A percentile compares a stretch with the other conserved stretches of the same genome.
phyloP scores from a whole-genome alignment of 2,329 filamentous ascomycete genomes.

The Sphaceloma murrayae region DNA sequence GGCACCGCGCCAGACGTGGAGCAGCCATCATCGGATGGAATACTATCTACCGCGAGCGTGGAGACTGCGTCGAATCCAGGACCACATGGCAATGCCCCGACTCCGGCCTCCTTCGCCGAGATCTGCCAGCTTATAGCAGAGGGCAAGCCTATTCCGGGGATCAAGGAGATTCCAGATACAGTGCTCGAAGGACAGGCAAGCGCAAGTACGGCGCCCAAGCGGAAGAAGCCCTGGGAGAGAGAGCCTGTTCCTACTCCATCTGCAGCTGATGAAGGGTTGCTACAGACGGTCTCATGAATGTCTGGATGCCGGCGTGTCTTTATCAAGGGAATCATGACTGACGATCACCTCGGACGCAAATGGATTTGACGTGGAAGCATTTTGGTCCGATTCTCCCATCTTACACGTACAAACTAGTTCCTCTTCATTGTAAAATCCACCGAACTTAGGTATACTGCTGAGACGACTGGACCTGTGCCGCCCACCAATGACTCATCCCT shows the following conservation, averaged over 20 bases:
- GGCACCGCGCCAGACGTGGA: conserved; percentile 2
- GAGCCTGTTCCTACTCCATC: conserved; percentile 31
- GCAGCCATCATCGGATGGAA: not conserved
- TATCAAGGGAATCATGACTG: too few relatives aligned
- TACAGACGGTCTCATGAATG: not conserved
- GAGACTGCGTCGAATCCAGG: conserved; percentile 7
- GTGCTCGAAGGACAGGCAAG: conserved; percentile 61
- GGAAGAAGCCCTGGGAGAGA: conserved; percentile 74
- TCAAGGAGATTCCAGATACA: conserved; percentile 75
- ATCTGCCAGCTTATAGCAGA: conserved; percentile 78
- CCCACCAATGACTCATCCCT: too few relatives aligned
- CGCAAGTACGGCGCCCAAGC: conserved; percentile 41
- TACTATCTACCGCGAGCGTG: conserved; percentile 17
- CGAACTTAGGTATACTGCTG: not conserved
- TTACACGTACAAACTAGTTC: not conserved
- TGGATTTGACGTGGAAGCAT: too few relatives aligned
- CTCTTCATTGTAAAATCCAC: not conserved
- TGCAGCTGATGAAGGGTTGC: not conserved
- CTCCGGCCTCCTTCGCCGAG: conserved; percentile 73
- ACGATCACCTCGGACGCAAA: too few relatives aligned
- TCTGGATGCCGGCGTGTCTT: not conserved
- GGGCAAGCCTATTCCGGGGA: conserved; percentile 75
- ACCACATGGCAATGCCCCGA: conserved; percentile 47
- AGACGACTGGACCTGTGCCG: too few relatives aligned
- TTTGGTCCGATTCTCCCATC: too few relatives aligned